phyloP scores from a whole-genome alignment of 371 early-diverging fungal genomes.

The Blastocladiella emersonii region DNA sequence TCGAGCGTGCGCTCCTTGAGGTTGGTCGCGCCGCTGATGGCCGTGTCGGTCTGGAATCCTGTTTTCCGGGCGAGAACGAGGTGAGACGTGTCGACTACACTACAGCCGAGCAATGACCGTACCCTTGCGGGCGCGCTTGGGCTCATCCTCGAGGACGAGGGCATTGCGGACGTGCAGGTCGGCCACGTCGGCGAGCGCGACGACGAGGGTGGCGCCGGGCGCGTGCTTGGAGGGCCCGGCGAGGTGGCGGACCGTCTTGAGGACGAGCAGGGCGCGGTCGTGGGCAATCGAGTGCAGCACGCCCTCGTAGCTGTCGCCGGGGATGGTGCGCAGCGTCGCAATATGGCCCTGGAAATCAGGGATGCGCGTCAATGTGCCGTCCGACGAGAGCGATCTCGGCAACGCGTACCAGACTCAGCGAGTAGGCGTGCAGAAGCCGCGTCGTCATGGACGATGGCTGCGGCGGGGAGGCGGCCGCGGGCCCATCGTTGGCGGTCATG shows the following conservation, averaged over 20 bases:
- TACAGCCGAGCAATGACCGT: conserved; percentile 1
- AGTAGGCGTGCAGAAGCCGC: no score
- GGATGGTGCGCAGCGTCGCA: conserved; percentile 49
- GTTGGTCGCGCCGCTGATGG: conserved; percentile 58
- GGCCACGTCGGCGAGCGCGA: conserved; percentile 55
- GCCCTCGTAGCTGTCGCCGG: conserved; percentile 57
- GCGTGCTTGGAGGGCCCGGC: conserved; percentile 14
- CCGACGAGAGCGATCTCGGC: no score
- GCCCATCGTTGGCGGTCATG: no score
- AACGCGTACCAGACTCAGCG: no score
- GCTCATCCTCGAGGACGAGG: conserved; percentile 18
- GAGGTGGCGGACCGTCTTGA: conserved; percentile 44
- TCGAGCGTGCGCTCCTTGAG: conserved; percentile 66
- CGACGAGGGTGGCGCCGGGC: conserved; percentile 34
- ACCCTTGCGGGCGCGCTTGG: conserved; percentile 33
- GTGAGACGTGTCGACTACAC: not conserved
- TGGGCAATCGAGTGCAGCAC: conserved; percentile 58
- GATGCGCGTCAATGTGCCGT: no score
- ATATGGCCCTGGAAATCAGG: conserved; percentile 70
- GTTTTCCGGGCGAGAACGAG: conserved; percentile 5
- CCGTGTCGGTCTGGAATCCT: conserved; percentile 80
- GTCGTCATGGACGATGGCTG: no score
- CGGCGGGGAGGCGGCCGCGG: no score
- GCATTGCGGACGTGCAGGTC: conserved; percentile 39
- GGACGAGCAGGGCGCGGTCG: conserved; percentile 60